Evolutionary conservation across 257 asterid genomes (phyloP).

Genomic region (Prunella vulgaris): DNA sequence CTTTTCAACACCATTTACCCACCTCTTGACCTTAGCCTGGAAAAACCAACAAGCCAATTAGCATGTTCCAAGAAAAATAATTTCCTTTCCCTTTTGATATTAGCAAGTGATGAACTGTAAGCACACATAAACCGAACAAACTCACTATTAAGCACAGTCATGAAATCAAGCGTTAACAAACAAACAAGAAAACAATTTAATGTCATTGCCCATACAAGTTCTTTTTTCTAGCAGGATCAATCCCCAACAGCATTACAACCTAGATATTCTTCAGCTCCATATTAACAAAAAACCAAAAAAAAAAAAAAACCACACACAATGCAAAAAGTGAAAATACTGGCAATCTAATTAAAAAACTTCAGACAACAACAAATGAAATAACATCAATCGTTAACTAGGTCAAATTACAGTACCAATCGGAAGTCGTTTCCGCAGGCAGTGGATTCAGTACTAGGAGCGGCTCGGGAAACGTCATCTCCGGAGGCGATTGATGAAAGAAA

Average conservation of each 20-base stretch:
- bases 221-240: background rate
- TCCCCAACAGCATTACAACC: conserved; percentile 8
- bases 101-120: background rate
- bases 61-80: background rate
- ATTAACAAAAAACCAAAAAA: background rate
- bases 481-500: conserved; percentile 33
- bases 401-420: conserved; percentile 37
- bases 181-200: no score
- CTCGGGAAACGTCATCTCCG: conserved; percentile 38
- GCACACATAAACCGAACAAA: background rate
- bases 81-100: background rate
- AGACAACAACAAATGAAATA: background rate
- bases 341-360: background rate
- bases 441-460: conserved; percentile 29
- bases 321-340: background rate
- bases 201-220: background rate
- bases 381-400: background rate
- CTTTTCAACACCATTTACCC: conserved; percentile 60
- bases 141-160: background rate
- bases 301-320: background rate
- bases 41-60: conserved; percentile 15
- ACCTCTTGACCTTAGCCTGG: conserved; percentile 66
- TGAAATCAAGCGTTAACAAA: background rate
- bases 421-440: conserved; percentile 43
- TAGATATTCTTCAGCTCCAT: conserved; percentile 5